These are phyloP conservation scores for Phtheirospermum japonicum DNA, from an alignment of 257 asterid genomes.

Conservation along the genomic window DNA sequence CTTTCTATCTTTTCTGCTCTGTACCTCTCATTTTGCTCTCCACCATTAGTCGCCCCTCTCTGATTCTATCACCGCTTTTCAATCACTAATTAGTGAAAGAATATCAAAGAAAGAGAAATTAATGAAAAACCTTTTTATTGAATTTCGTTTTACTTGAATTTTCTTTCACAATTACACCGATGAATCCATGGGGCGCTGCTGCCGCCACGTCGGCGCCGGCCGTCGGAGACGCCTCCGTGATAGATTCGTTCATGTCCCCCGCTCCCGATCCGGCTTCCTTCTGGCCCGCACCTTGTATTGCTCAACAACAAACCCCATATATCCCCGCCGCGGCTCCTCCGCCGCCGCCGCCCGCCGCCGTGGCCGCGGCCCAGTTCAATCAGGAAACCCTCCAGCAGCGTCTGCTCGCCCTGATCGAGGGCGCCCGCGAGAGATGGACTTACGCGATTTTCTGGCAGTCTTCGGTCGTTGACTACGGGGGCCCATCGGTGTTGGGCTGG, in stretches of 20 bases:
- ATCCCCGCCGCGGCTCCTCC: constrained; percentile 21
- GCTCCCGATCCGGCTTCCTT: constrained; percentile 44
- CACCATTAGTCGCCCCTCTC: constrained; percentile 30
- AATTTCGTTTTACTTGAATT: constrained; percentile 6
- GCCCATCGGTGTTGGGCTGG: constrained; percentile 52
- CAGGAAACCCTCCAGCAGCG: constrained; percentile 72
- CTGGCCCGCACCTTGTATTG: constrained; percentile 29
- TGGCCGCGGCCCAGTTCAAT: constrained; percentile 27
- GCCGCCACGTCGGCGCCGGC: constrained; percentile 25
- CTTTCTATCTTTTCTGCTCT: constrained; percentile 15
- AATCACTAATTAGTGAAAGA: too few species aligned
- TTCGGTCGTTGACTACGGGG: constrained; percentile 37
- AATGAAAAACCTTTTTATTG: constrained; percentile 3
- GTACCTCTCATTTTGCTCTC: constrained; percentile 18
- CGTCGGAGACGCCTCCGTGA: constrained; percentile 36
- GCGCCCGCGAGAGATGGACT: constrained; percentile 70
- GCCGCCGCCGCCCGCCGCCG: constrained; percentile 30
- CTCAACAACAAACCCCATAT: constrained; percentile 21
- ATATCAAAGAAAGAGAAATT: too few species aligned
- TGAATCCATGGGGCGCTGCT: constrained; percentile 37
- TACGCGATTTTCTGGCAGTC: constrained; percentile 86
- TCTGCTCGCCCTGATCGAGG: constrained; percentile 61
- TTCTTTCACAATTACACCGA: not conserved
- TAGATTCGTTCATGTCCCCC: constrained; percentile 46
- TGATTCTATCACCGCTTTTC: not conserved